phyloP scores from a whole-genome alignment of 805 yeast species.

The Barnettozyma wickerhamii region DNA sequence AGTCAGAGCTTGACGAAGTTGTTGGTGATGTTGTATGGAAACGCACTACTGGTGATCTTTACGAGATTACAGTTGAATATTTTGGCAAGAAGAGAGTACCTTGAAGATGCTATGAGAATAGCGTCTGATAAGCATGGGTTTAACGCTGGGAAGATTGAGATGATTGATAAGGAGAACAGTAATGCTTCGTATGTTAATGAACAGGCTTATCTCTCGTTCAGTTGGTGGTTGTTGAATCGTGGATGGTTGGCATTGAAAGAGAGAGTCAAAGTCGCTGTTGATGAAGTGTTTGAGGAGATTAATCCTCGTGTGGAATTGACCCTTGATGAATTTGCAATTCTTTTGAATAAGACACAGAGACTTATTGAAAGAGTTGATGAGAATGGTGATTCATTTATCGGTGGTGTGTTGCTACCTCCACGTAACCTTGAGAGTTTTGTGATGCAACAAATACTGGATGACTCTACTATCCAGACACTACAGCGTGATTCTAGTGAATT shows the following conservation, averaged over 20 bases:
- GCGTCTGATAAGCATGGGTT: constrained; percentile 46
- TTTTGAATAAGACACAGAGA: constrained; percentile 36
- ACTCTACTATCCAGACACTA: constrained; percentile 31
- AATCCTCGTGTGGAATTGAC: constrained; percentile 73
- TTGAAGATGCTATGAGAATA: constrained; percentile 69
- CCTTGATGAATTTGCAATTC: constrained; percentile 51
- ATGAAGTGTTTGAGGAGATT: constrained; percentile 52
- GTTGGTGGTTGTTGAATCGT: constrained; percentile 91
- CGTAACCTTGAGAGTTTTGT: constrained; percentile 47
- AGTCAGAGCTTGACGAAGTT: constrained; percentile 68
- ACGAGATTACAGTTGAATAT: constrained; percentile 85
- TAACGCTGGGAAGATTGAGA: constrained; percentile 11
- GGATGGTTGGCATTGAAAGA: constrained; percentile 67
- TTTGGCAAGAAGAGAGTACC: constrained; percentile 79
- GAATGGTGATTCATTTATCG: constrained; percentile 20
- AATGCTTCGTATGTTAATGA: constrained; percentile 46
- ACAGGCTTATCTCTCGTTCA: constrained; percentile 78
- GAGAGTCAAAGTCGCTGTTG: constrained; percentile 53
- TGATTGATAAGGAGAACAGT: constrained; percentile 16
- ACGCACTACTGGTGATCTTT: constrained; percentile 66
- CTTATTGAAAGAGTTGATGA: constrained; percentile 27
- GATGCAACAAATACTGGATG: constrained; percentile 47
- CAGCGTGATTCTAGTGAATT: constrained; percentile 28
- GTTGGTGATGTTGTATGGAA: constrained; percentile 63
- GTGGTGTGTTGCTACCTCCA: constrained; percentile 44